phyloP scores from a whole-genome alignment of 441 rosid species.

The Pelargonium cotyledonis region DNA sequence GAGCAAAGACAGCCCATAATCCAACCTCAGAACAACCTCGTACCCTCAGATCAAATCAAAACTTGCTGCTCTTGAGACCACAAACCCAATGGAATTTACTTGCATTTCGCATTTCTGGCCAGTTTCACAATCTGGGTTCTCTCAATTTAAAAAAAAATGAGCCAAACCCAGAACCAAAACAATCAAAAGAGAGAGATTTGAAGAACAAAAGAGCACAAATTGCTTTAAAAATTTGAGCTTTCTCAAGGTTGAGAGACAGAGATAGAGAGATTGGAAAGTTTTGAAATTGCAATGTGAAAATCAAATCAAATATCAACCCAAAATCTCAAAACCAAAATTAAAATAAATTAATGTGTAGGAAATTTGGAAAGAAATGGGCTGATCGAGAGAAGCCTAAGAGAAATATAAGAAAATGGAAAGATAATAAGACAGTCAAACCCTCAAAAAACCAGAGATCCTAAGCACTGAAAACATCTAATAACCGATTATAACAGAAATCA shows the following conservation, averaged over 20 bases:
- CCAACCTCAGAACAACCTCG: background rate
- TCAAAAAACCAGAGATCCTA: conserved; percentile 1
- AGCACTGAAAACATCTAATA: conserved; percentile 7
- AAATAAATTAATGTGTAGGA: background rate
- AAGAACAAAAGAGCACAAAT: background rate
- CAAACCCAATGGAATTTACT: conserved; percentile 2
- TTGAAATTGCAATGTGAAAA: background rate
- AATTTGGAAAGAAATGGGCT: background rate
- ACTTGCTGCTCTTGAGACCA: background rate
- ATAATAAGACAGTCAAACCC: conserved; percentile 1
- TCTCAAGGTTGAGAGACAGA: no score
- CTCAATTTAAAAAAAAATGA: background rate
- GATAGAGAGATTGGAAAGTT: background rate
- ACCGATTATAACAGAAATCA: conserved; percentile 2
- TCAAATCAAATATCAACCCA: conserved; percentile 3
- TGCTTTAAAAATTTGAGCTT: no score
- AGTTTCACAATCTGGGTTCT: background rate
- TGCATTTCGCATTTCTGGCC: background rate
- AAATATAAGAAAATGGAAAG: background rate
- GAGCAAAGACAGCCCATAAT: conserved; percentile 10
- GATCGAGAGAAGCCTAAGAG: background rate
- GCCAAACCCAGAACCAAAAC: conserved; percentile 5
- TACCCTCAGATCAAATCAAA: no score
- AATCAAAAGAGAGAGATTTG: background rate
- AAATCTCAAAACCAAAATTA: background rate